A percentile compares a stretch with the other conserved stretches of the same genome.
These are phyloP conservation scores for Didymella pinodella DNA, from an alignment of 2,329 filamentous ascomycete species.

Conservation along the genomic window DNA sequence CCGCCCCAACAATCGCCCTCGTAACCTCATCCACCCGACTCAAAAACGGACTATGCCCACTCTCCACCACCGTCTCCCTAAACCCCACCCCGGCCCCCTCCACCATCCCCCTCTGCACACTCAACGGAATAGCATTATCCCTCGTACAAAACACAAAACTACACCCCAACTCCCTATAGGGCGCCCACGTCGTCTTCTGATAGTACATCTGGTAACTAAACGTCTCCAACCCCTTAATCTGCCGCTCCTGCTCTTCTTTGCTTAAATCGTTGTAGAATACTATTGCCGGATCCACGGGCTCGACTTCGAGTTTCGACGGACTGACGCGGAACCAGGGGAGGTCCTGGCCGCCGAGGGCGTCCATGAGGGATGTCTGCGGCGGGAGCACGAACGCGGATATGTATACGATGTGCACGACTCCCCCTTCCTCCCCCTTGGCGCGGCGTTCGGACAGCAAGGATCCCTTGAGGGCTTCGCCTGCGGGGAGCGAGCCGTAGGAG, in stretches of 20 bases:
- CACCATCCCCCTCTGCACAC: slow-evolving; percentile 5
- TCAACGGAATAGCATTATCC: slow-evolving; percentile 7
- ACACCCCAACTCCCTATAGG: neutral
- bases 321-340: slow-evolving; percentile 4
- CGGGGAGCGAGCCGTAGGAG: slow-evolving; percentile 8
- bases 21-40: neutral
- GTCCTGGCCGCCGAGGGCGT: slow-evolving; percentile 1
- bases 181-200: slow-evolving; percentile 13
- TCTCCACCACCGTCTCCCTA: slow-evolving; percentile 3
- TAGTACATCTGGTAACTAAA: slow-evolving; percentile 6
- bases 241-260: neutral
- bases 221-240: neutral
- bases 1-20: slow-evolving; percentile 1
- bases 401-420: slow-evolving; percentile 1
- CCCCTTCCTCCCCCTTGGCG: neutral
- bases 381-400: slow-evolving; percentile 1
- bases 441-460: too few relatives aligned
- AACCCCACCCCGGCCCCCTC: neutral
- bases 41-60: slow-evolving; percentile 14
- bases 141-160: slow-evolving; percentile 3
- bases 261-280: slow-evolving; percentile 8
- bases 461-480: too few relatives aligned
- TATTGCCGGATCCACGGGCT: neutral
- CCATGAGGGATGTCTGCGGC: neutral
- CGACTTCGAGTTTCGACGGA: neutral